Percentiles rank a stretch among this genome's conserved stretches.
These are phyloP conservation scores for Crithidia acanthocephali DNA, from an alignment of 208 protist species.

Conservation along the genomic window DNA sequence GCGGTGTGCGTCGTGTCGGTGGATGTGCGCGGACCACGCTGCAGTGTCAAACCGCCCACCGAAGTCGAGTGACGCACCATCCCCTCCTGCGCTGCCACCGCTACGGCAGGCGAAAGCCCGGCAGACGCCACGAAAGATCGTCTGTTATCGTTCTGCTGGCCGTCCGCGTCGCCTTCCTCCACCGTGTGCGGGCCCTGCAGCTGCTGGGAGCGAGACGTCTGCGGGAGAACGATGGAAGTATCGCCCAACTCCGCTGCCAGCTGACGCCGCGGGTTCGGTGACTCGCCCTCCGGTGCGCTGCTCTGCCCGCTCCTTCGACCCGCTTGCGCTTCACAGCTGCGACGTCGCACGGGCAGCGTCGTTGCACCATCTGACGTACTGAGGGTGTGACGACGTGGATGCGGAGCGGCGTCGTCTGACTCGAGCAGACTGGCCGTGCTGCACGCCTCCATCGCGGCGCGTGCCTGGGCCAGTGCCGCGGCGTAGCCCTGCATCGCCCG, in stretches of 20 bases:
- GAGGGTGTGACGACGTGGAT: constrained; percentile 8
- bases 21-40: too few species aligned
- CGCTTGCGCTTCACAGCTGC: background rate
- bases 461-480: constrained; percentile 9
- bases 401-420: background rate
- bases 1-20: too few species aligned
- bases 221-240: constrained; percentile 10
- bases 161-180: background rate
- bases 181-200: constrained; percentile 2
- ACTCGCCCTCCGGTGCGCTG: constrained; percentile 17
- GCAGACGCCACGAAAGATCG: background rate
- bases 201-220: constrained; percentile 22
- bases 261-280: constrained; percentile 31
- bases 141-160: background rate
- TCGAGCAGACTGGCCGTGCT: background rate
- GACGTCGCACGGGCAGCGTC: background rate
- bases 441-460: constrained; percentile 16
- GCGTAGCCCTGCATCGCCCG: constrained; percentile 38
- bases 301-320: background rate
- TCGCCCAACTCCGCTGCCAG: constrained; percentile 3
- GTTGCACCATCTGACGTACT: constrained; percentile 3
- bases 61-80: background rate
- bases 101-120: constrained; percentile 9
- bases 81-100: constrained; percentile 27
- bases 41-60: too few species aligned